phyloP scores from a whole-genome alignment of 331 rosid species.

The Malus hybrid region DNA sequence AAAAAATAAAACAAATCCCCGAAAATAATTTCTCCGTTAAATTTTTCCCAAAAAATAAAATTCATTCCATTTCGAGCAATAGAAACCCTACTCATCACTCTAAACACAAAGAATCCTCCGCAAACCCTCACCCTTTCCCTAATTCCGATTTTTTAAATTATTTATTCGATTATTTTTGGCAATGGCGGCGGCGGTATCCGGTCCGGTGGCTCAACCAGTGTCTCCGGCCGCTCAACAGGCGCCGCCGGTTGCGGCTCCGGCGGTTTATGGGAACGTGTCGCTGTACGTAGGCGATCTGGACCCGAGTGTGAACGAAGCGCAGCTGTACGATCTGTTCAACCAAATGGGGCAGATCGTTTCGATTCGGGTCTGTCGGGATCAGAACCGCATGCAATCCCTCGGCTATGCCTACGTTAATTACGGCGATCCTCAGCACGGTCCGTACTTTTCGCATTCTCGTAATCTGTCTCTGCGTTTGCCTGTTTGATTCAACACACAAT shows the following conservation, averaged over 20 bases:
- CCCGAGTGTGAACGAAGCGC: conserved; percentile 53
- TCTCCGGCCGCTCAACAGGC: background rate
- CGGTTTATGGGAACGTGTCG: conserved; percentile 37
- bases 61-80: background rate
- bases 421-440: conserved; percentile 56
- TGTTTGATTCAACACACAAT: too few species aligned
- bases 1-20: background rate
- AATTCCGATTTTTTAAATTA: background rate
- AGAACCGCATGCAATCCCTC: conserved; percentile 49
- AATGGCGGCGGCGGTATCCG: conserved; percentile 41
- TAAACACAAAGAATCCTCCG: background rate
- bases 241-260: conserved; percentile 13
- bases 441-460: background rate
- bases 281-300: conserved; percentile 90
- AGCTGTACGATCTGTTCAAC: conserved; percentile 58
- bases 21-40: background rate
- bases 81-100: conserved; percentile 18
- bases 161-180: background rate
- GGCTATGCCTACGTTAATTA: conserved; percentile 82
- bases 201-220: conserved; percentile 18
- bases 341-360: conserved; percentile 52
- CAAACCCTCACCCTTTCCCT: background rate
- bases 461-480: background rate
- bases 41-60: background rate
- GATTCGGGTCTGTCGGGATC: conserved; percentile 83